A percentile compares a stretch with the other conserved stretches of the same genome.
Conservation (phyloP, 345 rosid species). For the Euclidium syriacum region DNA sequence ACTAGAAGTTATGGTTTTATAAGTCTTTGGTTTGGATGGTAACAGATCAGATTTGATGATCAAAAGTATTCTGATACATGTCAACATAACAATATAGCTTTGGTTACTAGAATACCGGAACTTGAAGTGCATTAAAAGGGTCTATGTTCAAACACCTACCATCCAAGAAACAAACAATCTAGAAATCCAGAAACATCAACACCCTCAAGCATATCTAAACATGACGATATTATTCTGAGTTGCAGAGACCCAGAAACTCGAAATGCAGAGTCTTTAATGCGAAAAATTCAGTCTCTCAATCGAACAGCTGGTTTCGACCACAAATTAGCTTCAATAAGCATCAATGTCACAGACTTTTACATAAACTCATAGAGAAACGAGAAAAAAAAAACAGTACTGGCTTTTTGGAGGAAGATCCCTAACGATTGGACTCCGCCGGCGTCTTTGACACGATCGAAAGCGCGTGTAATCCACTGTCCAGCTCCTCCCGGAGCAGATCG, state of each 20-base stretch:
- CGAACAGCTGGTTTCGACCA: not conserved
- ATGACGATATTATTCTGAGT: not conserved
- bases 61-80: too few species aligned
- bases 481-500: slow-evolving; percentile 69
- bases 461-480: slow-evolving; percentile 79
- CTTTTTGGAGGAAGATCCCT: not conserved
- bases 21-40: too few species aligned
- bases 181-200: not conserved
- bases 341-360: not conserved
- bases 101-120: not conserved
- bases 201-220: not conserved
- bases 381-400: not conserved
- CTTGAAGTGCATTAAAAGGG: not conserved
- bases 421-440: slow-evolving; percentile 45
- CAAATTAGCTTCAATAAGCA: not conserved
- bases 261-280: not conserved
- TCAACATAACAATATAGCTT: not conserved
- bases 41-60: too few species aligned
- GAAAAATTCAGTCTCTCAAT: not conserved
- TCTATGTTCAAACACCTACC: not conserved
- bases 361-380: not conserved
- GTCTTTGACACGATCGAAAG: slow-evolving; percentile 87
- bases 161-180: not conserved
- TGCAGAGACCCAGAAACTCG: not conserved
- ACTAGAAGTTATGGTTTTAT: too few species aligned